phyloP scores from a whole-genome alignment of 2,329 filamentous ascomycete species.

The Penicillium capsulatum region DNA sequence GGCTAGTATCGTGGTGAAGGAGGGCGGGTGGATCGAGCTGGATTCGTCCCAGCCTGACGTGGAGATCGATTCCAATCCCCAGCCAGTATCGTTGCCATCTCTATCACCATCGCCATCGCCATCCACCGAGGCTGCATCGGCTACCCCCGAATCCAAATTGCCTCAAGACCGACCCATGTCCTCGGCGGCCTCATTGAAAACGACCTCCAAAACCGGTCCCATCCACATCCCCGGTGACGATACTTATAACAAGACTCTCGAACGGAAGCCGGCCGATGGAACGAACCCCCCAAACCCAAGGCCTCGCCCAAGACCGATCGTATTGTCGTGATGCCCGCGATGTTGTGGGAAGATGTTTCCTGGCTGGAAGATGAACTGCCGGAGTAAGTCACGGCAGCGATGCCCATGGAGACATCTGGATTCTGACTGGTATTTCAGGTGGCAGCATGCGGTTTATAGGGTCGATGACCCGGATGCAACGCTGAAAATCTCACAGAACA shows the following conservation, averaged over 20 bases:
- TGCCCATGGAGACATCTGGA: slow-evolving; percentile 2
- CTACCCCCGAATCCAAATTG: slow-evolving; percentile 3
- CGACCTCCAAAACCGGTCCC: background rate
- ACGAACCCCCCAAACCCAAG: slow-evolving; percentile 12
- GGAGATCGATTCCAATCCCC: background rate
- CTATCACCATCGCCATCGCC: background rate
- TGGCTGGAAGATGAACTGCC: slow-evolving; percentile 45
- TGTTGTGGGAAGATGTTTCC: slow-evolving; percentile 39
- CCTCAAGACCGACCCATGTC: slow-evolving; percentile 15
- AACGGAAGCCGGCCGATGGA: background rate
- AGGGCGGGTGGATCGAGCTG: slow-evolving; percentile 19
- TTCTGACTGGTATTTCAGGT: slow-evolving; percentile 26
- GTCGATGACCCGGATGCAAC: slow-evolving; percentile 33
- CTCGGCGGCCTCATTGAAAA: slow-evolving; percentile 8
- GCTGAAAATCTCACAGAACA: slow-evolving; percentile 30
- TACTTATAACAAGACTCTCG: background rate
- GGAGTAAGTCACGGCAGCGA: slow-evolving; percentile 31
- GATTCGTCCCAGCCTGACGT: slow-evolving; percentile 11
- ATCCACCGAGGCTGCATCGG: slow-evolving; percentile 7
- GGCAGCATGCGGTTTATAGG: slow-evolving; percentile 43
- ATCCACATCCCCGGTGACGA: background rate
- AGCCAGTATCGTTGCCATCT: background rate
- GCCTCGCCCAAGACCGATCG: slow-evolving; percentile 27
- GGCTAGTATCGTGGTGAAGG: slow-evolving; percentile 7
- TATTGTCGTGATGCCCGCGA: slow-evolving; percentile 40